A percentile compares a stretch with the other conserved stretches of the same genome.
These are phyloP conservation scores for Pythium phragmitis DNA, from an alignment of 352 stramenopile genomes.

Conservation along the genomic window DNA sequence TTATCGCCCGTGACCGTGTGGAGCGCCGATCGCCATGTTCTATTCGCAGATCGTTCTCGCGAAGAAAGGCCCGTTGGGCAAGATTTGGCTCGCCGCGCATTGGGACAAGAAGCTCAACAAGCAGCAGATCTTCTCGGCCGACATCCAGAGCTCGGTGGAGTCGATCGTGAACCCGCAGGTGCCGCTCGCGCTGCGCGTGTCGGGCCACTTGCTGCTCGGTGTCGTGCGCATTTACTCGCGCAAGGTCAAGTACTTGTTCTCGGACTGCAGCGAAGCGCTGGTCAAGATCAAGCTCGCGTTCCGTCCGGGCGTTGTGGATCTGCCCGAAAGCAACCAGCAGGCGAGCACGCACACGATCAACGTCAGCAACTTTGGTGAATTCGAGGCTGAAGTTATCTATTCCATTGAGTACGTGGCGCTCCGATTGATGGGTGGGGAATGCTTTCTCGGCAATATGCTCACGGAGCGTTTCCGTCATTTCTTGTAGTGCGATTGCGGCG, in stretches of 20 bases:
- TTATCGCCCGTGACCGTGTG: neutral
- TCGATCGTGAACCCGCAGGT: slow-evolving; percentile 97
- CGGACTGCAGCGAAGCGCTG: slow-evolving; percentile 98
- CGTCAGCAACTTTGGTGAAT: slow-evolving; percentile 83
- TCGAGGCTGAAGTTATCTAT: slow-evolving; percentile 83
- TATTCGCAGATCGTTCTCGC: slow-evolving; percentile 99
- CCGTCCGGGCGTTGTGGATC: slow-evolving; percentile 75
- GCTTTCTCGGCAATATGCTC: neutral
- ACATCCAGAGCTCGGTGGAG: slow-evolving; percentile 96
- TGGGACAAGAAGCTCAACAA: slow-evolving; percentile 99
- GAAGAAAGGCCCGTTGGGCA: slow-evolving; percentile 98
- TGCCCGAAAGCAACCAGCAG: slow-evolving; percentile 64
- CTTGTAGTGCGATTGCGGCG: slow-evolving; percentile 49
- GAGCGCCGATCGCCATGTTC: slow-evolving; percentile 89
- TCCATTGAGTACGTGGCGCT: slow-evolving; percentile 68
- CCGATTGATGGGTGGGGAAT: neutral
- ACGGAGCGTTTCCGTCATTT: neutral
- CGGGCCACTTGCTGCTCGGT: slow-evolving; percentile 96
- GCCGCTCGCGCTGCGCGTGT: slow-evolving; percentile 96
- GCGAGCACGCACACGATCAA: slow-evolving; percentile 79
- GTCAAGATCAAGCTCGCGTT: slow-evolving; percentile 99
- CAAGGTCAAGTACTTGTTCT: slow-evolving; percentile 98
- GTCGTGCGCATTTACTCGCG: slow-evolving; percentile 98
- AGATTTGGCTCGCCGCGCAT: slow-evolving; percentile 99
- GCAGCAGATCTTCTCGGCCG: slow-evolving; percentile 96